Evolutionary conservation across 2,329 filamentous ascomycete genomes (phyloP).

Genomic region (Massarina eburnea): DNA sequence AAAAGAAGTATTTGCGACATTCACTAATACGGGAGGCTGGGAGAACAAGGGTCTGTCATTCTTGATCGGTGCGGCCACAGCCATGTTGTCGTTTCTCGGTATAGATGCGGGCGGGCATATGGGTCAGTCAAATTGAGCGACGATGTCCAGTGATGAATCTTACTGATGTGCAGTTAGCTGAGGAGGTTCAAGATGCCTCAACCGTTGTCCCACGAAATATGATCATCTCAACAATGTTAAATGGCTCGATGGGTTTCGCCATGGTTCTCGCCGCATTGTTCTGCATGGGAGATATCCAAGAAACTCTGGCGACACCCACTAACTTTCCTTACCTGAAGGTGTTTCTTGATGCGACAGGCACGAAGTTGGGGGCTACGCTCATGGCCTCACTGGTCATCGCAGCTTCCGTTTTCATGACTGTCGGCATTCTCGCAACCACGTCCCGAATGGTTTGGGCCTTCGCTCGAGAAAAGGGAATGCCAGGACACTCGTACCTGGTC

Average conservation of each 20-base stretch:
- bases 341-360: slow-evolving; percentile 30
- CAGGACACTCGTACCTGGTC: slow-evolving; percentile 20
- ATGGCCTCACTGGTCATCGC: slow-evolving; percentile 33
- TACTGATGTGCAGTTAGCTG: slow-evolving; percentile 9
- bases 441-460: slow-evolving; percentile 22
- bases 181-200: slow-evolving; percentile 26
- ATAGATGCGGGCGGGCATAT: slow-evolving; percentile 47
- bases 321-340: slow-evolving; percentile 51
- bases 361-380: slow-evolving; percentile 41
- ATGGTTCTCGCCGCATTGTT: slow-evolving; percentile 38
- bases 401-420: slow-evolving; percentile 8
- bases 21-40: slow-evolving; percentile 47
- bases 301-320: slow-evolving; percentile 7
- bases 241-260: slow-evolving; percentile 27
- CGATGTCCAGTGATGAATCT: not conserved
- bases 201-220: slow-evolving; percentile 32
- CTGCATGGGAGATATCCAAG: slow-evolving; percentile 30
- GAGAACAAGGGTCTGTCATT: slow-evolving; percentile 41
- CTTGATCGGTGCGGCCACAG: slow-evolving; percentile 34
- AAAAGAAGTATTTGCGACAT: slow-evolving; percentile 42
- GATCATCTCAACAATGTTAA: slow-evolving; percentile 33
- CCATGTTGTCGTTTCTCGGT: slow-evolving; percentile 31
- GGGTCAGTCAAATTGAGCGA: not conserved
- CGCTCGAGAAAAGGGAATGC: slow-evolving; percentile 19
- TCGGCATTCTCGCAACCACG: slow-evolving; percentile 11